Percentiles rank a stretch among this genome's conserved stretches.
These are phyloP conservation scores for Pilobolus umbonatus DNA, from an alignment of 192 early-diverging fungal genomes.

Conservation along the genomic window DNA sequence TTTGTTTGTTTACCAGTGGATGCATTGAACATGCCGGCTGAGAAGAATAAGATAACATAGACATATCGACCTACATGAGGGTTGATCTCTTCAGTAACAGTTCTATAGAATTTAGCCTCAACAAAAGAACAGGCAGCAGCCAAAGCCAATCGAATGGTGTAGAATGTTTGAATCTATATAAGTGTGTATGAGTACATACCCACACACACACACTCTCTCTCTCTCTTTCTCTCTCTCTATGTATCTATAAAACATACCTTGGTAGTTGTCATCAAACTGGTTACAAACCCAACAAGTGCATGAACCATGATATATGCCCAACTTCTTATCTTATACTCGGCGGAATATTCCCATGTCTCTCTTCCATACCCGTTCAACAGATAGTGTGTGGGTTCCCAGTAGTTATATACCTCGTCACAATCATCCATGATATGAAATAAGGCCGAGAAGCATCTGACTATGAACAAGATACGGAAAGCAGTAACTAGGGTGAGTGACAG, in stretches of 20 bases:
- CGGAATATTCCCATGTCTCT: conserved; percentile 97
- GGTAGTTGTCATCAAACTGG: conserved; percentile 37
- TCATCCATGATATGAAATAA: conserved; percentile 59
- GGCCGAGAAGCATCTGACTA: conserved; percentile 49
- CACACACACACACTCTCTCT: not conserved
- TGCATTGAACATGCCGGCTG: conserved; percentile 87
- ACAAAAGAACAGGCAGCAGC: conserved; percentile 48
- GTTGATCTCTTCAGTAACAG: conserved; percentile 57
- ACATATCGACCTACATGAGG: conserved; percentile 64
- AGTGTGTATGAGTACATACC: too few species aligned
- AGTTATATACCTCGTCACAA: conserved; percentile 92
- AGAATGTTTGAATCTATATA: conserved; percentile 68
- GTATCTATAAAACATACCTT: conserved; percentile 30
- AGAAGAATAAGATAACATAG: conserved; percentile 54
- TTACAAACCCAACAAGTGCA: conserved; percentile 38
- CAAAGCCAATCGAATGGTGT: conserved; percentile 55
- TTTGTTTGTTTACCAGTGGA: conserved; percentile 52
- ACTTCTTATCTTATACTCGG: conserved; percentile 81
- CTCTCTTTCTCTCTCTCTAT: not conserved
- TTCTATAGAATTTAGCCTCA: conserved; percentile 67
- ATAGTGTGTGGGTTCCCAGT: conserved; percentile 94
- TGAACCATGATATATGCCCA: conserved; percentile 75
- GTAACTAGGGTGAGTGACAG: conserved; percentile 22
- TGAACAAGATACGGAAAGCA: conserved; percentile 50
- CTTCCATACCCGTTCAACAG: conserved; percentile 78